Evolutionary conservation across 2,329 filamentous ascomycete genomes (phyloP), one percentile per base, ranked within the genome.

Genomic region (Trichoderma hamatum): DNA sequence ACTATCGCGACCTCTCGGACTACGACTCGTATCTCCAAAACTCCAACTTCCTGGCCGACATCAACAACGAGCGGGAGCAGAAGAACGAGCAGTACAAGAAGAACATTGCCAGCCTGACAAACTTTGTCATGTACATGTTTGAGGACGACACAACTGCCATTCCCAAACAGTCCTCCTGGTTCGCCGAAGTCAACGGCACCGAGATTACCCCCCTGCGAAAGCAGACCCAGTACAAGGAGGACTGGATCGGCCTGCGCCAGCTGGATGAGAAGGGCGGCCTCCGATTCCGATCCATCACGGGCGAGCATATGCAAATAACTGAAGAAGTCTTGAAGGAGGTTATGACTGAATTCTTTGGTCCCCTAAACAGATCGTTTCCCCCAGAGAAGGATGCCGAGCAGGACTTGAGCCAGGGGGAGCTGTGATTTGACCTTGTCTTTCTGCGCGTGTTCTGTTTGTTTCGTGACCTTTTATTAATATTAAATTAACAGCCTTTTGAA

Each of bases 111-210:
- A 80, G 76, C 39, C 78, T 99, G 77, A 87, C 92, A 75, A 91
- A 90, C 74, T 91, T 98, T 72, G 93, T 92, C 72, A 92, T 98
- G 91, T 94, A 92, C 78, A 83, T 97, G 80, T 99, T 98, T 77
- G 90, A 90, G 71, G 89, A 97, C 14, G 96, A 99, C 80, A 88
- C 84, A 43, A 93, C 92, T 30, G 93, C 95, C 36, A 88, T 97
- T 61, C 96, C 96, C 51, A 97, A 95, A 84, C 92, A 97, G 85
- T 92, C 90, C 51, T 86, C 90, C 5, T 97, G 94, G 92, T 99
- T 98, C 78, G 88, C 89, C 49, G 94, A 98, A 78, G 90, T 96
- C 59, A 93, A 96, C 79, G 84, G 83, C 39, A 92, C 89, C 3
- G 85, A 89, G 70, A 83, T 89, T 26, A 92, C 88, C 56, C 85